A percentile compares a stretch with the other conserved stretches of the same genome.
Evolutionary conservation across 208 protist species (phyloP).

Genomic region (Kentomonas sorsogonicus): DNA sequence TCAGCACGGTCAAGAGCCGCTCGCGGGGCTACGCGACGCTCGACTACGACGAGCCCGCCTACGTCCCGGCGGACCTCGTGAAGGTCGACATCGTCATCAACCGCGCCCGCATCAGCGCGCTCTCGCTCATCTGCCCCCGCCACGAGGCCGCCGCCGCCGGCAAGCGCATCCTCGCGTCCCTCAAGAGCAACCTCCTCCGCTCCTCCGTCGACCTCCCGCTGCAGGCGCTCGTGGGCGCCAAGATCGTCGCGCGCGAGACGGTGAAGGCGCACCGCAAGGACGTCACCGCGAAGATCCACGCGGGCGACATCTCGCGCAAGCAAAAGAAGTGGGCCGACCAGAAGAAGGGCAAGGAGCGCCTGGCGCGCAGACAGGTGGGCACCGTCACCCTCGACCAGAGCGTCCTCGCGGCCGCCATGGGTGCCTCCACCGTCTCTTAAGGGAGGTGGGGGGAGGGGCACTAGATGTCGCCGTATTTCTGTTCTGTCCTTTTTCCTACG

Average conservation of each 20-base stretch:
- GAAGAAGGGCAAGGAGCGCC: slow-evolving; percentile 96
- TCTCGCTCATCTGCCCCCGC: slow-evolving; percentile 85
- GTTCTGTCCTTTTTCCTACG: slow-evolving; percentile 1
- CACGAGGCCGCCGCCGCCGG: slow-evolving; percentile 52
- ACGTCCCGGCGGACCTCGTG: slow-evolving; percentile 83
- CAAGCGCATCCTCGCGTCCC: slow-evolving; percentile 64
- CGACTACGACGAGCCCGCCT: slow-evolving; percentile 93
- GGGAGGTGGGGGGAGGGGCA: background rate
- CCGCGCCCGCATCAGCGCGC: slow-evolving; percentile 87
- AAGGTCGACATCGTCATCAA: slow-evolving; percentile 93
- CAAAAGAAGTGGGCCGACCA: slow-evolving; percentile 96
- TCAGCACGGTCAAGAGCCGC: slow-evolving; percentile 87
- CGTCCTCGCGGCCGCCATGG: slow-evolving; percentile 88
- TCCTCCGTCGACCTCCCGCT: slow-evolving; percentile 90
- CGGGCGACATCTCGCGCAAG: slow-evolving; percentile 95
- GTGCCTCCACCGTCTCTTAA: slow-evolving; percentile 41
- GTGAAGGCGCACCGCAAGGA: slow-evolving; percentile 92
- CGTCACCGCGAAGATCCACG: slow-evolving; percentile 93
- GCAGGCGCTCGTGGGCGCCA: slow-evolving; percentile 82
- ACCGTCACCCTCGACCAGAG: slow-evolving; percentile 91
- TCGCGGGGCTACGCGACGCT: slow-evolving; percentile 93
- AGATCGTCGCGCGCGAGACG: slow-evolving; percentile 92
- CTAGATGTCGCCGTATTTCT: background rate
- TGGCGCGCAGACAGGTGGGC: slow-evolving; percentile 90
- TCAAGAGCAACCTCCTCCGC: slow-evolving; percentile 88